A percentile compares a stretch with the other conserved stretches of the same genome.
phyloP scores from a whole-genome alignment of 805 yeast genomes.

The Candida succiphila region DNA sequence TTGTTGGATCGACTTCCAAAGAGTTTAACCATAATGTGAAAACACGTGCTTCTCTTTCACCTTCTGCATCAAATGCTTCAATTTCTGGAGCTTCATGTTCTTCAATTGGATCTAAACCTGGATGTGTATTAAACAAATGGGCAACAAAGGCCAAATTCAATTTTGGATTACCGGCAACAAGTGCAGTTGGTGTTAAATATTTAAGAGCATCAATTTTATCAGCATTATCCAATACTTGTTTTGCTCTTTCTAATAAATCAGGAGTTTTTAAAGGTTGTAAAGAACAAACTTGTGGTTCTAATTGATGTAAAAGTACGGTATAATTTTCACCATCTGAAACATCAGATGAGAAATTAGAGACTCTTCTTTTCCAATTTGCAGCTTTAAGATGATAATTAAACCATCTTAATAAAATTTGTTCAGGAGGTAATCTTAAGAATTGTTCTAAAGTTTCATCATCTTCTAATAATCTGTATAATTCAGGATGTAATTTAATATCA shows the following conservation, averaged over 20 bases:
- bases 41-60: conserved; percentile 98
- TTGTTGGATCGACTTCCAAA: conserved; percentile 91
- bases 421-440: conserved; percentile 93
- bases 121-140: conserved; percentile 90
- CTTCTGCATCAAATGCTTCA: conserved; percentile 98
- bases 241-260: conserved; percentile 77
- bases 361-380: conserved; percentile 83
- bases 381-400: conserved; percentile 92
- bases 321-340: conserved; percentile 94
- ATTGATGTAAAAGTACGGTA: conserved; percentile 79
- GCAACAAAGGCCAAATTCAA: conserved; percentile 97
- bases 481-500: conserved; percentile 94
- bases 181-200: conserved; percentile 85
- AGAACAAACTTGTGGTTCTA: conserved; percentile 77
- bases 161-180: conserved; percentile 94
- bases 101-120: conserved; percentile 92
- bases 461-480: conserved; percentile 84
- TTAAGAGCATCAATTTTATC: conserved; percentile 89
- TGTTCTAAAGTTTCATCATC: conserved; percentile 97
- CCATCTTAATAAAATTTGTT: conserved; percentile 94
- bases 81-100: conserved; percentile 88
- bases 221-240: conserved; percentile 75
- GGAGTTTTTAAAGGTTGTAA: conserved; percentile 69
- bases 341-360: conserved; percentile 76
- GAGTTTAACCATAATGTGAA: conserved; percentile 97